Conservation (phyloP, 129 eudicot species). For the Chrysanthemum lavandulifolium region DNA sequence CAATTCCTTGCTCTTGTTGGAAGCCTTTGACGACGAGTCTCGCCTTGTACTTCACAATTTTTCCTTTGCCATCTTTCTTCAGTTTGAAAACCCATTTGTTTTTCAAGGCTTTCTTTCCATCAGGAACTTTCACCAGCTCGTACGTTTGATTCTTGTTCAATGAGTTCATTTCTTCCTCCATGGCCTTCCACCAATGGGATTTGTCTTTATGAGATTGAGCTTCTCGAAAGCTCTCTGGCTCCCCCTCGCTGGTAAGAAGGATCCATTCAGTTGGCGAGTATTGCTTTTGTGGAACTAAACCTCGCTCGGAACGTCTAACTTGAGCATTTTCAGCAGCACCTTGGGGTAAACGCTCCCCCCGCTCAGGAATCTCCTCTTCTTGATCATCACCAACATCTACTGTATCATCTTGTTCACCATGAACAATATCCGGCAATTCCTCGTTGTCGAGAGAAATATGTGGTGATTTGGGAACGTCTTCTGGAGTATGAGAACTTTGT, state of each 20-base stretch:
- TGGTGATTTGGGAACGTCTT: background rate
- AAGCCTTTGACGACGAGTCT: background rate
- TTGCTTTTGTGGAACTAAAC: background rate
- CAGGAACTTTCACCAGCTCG: background rate
- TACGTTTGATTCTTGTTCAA: slow-evolving; percentile 1
- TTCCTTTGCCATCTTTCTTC: background rate
- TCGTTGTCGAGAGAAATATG: too few relatives aligned
- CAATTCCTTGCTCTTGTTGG: background rate
- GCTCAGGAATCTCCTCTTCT: background rate
- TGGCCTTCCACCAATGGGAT: background rate
- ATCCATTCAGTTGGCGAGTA: background rate
- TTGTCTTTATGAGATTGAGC: background rate
- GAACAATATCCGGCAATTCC: too few relatives aligned
- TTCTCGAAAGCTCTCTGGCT: too few relatives aligned
- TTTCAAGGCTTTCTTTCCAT: background rate
- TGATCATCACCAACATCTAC: background rate
- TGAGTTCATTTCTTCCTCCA: background rate
- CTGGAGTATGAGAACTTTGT: background rate
- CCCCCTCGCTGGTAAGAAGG: too few relatives aligned
- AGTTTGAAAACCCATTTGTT: background rate
- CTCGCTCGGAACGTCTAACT: background rate
- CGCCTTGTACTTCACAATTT: background rate
- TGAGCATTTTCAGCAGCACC: background rate
- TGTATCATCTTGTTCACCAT: background rate
- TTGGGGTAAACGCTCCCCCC: background rate